Conservation (phyloP, 345 rosid genomes). For the Arabidopsis arenosa region DNA sequence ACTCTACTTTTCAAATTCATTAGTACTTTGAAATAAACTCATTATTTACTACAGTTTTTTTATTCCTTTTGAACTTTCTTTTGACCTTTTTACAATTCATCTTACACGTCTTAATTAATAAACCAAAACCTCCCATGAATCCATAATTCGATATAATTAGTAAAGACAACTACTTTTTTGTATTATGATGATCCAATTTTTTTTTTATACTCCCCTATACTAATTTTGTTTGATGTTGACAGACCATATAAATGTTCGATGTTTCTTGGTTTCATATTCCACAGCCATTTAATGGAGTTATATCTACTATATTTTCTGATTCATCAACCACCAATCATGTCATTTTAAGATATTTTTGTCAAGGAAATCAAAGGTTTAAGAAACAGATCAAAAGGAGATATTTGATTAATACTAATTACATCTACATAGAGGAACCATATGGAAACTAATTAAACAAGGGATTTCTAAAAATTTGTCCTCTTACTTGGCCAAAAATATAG, state of each 20-base stretch:
- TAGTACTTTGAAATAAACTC: neutral
- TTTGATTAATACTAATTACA: constrained; percentile 14
- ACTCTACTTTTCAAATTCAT: neutral
- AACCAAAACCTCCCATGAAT: neutral
- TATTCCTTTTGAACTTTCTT: neutral
- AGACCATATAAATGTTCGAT: constrained; percentile 21
- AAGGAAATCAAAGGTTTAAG: neutral
- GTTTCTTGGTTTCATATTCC: constrained; percentile 24
- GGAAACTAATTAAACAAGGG: neutral
- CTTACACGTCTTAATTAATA: neutral
- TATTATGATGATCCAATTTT: neutral
- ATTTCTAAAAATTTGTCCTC: neutral
- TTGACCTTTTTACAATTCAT: neutral
- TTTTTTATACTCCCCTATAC: neutral
- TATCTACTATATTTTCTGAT: constrained; percentile 2
- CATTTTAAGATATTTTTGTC: neutral
- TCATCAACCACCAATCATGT: constrained; percentile 17
- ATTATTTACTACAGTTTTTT: neutral
- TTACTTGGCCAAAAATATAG: neutral
- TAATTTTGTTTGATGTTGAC: constrained; percentile 33
- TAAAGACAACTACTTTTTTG: constrained; percentile 1
- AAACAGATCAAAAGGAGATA: neutral
- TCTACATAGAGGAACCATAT: constrained; percentile 20
- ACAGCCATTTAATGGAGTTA: constrained; percentile 27
- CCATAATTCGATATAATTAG: neutral